These are phyloP conservation scores for Sinapis alba DNA, from an alignment of 441 rosid species.

Conservation along the genomic window DNA sequence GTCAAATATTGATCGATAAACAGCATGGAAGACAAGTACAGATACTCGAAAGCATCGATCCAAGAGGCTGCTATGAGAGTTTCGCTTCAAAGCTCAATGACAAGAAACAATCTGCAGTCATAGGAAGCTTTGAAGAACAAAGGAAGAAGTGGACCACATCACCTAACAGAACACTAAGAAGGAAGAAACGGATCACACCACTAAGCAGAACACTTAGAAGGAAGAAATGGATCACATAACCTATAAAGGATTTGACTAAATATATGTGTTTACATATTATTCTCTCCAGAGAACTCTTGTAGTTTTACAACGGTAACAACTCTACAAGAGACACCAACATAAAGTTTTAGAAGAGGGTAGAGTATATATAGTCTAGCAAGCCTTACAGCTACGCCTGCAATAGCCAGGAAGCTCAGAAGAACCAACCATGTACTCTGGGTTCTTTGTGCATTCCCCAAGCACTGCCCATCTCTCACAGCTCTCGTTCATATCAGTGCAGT, in stretches of 20 bases:
- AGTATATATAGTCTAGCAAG: conserved; percentile 47
- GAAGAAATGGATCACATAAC: conserved; percentile 50
- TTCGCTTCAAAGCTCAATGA: conserved; percentile 53
- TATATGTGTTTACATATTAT: conserved; percentile 17
- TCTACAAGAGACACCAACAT: conserved; percentile 28
- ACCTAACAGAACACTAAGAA: conserved; percentile 4
- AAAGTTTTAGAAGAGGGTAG: not conserved
- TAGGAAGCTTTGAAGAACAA: conserved; percentile 80
- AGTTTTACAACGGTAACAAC: conserved; percentile 10
- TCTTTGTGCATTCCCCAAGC: conserved; percentile 83
- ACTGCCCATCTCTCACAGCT: conserved; percentile 88
- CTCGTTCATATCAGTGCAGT: conserved; percentile 65
- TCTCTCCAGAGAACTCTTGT: not conserved
- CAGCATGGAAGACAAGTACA: conserved; percentile 50
- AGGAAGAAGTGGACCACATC: conserved; percentile 56
- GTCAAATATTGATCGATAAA: conserved; percentile 47
- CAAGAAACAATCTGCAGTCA: conserved; percentile 61
- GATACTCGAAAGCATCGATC: conserved; percentile 52
- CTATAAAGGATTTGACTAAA: not conserved
- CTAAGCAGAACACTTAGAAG: not conserved
- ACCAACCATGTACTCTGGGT: conserved; percentile 81
- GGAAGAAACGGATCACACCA: conserved; percentile 54
- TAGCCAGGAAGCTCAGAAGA: conserved; percentile 67
- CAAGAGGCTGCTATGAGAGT: conserved; percentile 46
- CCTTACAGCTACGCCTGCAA: conserved; percentile 78